These are phyloP conservation scores for Saccharomycopsis sp. DNA, from an alignment of 805 yeast species.

Conservation along the genomic window DNA sequence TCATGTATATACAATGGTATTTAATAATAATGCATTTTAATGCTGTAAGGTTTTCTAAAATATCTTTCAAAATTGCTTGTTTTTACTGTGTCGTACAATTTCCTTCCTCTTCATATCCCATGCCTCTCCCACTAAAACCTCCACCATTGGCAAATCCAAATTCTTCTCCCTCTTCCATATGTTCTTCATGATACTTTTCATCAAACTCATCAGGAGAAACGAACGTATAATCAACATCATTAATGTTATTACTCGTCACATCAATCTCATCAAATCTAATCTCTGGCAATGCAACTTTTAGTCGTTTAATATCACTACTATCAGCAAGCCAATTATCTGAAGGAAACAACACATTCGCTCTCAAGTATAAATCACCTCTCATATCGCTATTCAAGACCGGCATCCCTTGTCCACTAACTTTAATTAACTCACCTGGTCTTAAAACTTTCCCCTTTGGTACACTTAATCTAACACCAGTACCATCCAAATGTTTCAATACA, in stretches of 20 bases:
- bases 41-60: not conserved
- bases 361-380: constrained; percentile 66
- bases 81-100: constrained; percentile 16
- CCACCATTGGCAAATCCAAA: constrained; percentile 23
- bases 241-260: constrained; percentile 28
- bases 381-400: constrained; percentile 41
- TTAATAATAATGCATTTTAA: not conserved
- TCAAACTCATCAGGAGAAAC: not conserved
- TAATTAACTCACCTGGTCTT: constrained; percentile 64
- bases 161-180: constrained; percentile 23
- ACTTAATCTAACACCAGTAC: constrained; percentile 56
- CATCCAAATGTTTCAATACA: constrained; percentile 71
- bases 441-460: constrained; percentile 76
- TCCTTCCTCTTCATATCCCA: constrained; percentile 10
- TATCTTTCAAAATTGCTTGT: not conserved
- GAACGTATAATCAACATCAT: constrained; percentile 24
- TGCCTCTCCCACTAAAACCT: constrained; percentile 18
- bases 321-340: constrained; percentile 79
- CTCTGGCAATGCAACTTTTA: constrained; percentile 50
- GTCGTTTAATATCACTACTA: constrained; percentile 49
- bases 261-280: constrained; percentile 15
- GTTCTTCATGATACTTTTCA: constrained; percentile 13
- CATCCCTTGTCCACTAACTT: constrained; percentile 76
- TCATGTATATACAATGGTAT: no score
- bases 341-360: constrained; percentile 74